Percentiles rank a stretch among this genome's conserved stretches.
Conservation (phyloP, 2,329 filamentous ascomycete genomes). For the Cercospora nicotianae region DNA sequence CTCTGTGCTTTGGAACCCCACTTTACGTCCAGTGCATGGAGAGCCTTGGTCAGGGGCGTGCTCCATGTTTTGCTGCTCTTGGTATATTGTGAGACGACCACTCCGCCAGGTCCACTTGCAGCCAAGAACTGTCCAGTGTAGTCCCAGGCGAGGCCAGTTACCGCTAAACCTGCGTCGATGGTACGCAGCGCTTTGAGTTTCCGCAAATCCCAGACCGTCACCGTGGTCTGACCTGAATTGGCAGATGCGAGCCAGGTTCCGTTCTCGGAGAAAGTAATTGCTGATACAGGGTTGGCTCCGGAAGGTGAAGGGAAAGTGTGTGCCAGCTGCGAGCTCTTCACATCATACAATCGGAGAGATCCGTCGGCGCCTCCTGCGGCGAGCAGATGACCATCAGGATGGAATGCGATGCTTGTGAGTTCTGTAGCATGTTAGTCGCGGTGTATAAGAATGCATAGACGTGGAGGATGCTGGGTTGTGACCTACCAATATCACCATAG, state of each 20-base stretch:
- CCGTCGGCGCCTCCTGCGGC: slow-evolving; percentile 78
- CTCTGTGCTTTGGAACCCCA: slow-evolving; percentile 78
- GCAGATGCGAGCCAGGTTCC: slow-evolving; percentile 91
- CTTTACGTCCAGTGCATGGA: slow-evolving; percentile 68
- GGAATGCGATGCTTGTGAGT: slow-evolving; percentile 78
- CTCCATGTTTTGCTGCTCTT: slow-evolving; percentile 88
- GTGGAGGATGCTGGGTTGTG: not conserved
- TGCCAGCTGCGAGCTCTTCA: slow-evolving; percentile 73
- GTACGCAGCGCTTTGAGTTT: slow-evolving; percentile 80
- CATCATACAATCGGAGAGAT: slow-evolving; percentile 85
- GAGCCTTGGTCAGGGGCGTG: slow-evolving; percentile 75
- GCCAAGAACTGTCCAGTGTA: slow-evolving; percentile 93
- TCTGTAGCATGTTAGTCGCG: slow-evolving; percentile 51
- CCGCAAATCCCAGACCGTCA: slow-evolving; percentile 88
- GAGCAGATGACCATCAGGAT: slow-evolving; percentile 94
- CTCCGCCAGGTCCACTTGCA: slow-evolving; percentile 72
- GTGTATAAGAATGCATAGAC: not conserved
- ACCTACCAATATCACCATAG: slow-evolving; percentile 76
- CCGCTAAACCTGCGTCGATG: slow-evolving; percentile 78
- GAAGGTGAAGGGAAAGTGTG: slow-evolving; percentile 64
- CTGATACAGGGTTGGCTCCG: slow-evolving; percentile 63
- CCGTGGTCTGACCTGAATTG: slow-evolving; percentile 71
- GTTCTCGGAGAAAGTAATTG: slow-evolving; percentile 89
- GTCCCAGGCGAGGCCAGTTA: slow-evolving; percentile 81
- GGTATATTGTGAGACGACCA: slow-evolving; percentile 85